Evolutionary conservation across 164 flowering plant species (phyloP).

Genomic region (Chloranthus sessilifolius): DNA sequence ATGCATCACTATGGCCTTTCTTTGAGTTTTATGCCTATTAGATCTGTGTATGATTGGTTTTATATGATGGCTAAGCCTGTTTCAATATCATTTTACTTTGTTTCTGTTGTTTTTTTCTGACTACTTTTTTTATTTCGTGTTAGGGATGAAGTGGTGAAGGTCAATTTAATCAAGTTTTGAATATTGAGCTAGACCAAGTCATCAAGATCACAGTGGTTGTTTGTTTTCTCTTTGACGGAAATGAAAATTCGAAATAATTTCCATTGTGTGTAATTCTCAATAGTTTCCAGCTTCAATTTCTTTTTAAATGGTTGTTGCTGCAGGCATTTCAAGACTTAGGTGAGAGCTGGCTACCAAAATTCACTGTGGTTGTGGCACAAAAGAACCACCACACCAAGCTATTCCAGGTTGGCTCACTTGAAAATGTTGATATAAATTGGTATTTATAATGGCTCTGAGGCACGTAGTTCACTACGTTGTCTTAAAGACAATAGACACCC

Average conservation of each 20-base stretch:
- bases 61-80: no score
- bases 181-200: conserved; percentile 72
- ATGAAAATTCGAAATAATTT: neutral
- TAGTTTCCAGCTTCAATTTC: neutral
- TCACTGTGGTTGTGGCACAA: conserved; percentile 76
- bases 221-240: neutral
- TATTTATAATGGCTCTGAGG: no score
- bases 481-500: no score
- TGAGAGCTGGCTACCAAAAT: conserved; percentile 58
- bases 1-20: no score
- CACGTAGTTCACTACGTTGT: no score
- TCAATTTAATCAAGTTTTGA: conserved; percentile 73
- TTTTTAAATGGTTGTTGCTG: neutral
- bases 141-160: conserved; percentile 90
- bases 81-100: no score
- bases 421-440: no score
- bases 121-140: conserved; percentile 10
- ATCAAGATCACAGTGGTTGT: no score
- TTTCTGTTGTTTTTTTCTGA: conserved; percentile 1
- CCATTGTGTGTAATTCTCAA: neutral
- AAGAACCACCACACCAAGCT: conserved; percentile 80
- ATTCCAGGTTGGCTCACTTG: conserved; percentile 47
- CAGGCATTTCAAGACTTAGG: conserved; percentile 69
- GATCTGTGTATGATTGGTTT: no score
- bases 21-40: no score